Conservation (phyloP, 2,329 filamentous ascomycete species). For the Fusarium sp. region DNA sequence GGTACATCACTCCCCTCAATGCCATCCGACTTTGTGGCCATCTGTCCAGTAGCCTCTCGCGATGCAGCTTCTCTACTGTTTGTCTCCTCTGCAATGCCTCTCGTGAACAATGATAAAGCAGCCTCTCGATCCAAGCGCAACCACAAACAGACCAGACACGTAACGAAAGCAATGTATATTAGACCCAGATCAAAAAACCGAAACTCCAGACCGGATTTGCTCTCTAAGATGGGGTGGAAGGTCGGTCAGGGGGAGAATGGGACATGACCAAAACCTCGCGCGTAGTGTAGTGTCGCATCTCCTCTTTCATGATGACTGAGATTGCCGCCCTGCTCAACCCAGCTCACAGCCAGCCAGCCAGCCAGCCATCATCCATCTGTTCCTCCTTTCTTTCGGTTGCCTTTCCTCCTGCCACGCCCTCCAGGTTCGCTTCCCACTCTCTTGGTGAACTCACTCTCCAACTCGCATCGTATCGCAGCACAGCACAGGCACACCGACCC, state of each 20-base stretch:
- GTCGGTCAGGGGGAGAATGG: constrained; percentile 38
- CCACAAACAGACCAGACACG: constrained; percentile 22
- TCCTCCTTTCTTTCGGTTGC: constrained; percentile 26
- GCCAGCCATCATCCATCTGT: not conserved
- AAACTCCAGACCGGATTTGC: constrained; percentile 62
- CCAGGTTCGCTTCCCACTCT: constrained; percentile 21
- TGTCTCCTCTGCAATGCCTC: constrained; percentile 2
- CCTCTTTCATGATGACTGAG: constrained; percentile 36
- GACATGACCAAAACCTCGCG: constrained; percentile 43
- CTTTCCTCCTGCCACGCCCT: constrained; percentile 8
- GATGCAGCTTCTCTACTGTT: constrained; percentile 15
- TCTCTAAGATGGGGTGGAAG: constrained; percentile 50
- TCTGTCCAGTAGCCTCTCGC: constrained; percentile 3
- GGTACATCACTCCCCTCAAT: constrained; percentile 6
- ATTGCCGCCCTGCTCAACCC: constrained; percentile 34
- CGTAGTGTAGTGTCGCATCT: constrained; percentile 30
- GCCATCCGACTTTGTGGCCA: not conserved
- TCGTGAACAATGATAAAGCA: constrained; percentile 13
- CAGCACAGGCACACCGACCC: constrained; percentile 21
- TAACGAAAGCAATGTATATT: constrained; percentile 54
- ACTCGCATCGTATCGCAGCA: constrained; percentile 14
- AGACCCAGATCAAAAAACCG: constrained; percentile 58
- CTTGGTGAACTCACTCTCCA: constrained; percentile 32
- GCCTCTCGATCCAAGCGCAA: constrained; percentile 21
- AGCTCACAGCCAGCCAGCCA: constrained; percentile 25